Percentiles rank a stretch among this genome's conserved stretches.
Conservation (phyloP, 768 basidiomycete genomes). For the Lactarius deliciosus region DNA sequence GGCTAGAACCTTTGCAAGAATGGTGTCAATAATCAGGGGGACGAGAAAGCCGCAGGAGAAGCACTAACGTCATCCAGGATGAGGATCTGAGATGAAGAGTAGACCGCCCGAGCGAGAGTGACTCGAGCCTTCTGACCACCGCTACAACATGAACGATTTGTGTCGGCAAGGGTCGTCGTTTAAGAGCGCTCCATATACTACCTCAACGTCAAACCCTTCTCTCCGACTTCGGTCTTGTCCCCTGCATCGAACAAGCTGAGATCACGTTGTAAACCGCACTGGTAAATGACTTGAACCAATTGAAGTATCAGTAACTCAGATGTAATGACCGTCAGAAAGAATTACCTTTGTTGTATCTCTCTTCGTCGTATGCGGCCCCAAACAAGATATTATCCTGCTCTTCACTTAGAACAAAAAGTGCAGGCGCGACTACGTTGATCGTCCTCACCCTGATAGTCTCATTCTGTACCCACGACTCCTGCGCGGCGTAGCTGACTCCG, state of each 20-base stretch:
- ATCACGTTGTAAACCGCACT: slow-evolving; percentile 39
- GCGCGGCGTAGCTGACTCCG: slow-evolving; percentile 78
- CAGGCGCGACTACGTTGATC: background rate
- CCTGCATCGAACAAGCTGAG: slow-evolving; percentile 49
- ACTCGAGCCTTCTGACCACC: slow-evolving; percentile 62
- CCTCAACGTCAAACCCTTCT: slow-evolving; percentile 53
- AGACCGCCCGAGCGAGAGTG: slow-evolving; percentile 57
- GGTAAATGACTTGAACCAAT: slow-evolving; percentile 25
- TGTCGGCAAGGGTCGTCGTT: background rate
- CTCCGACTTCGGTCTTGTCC: slow-evolving; percentile 55
- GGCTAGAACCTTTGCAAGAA: slow-evolving; percentile 40
- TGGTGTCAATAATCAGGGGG: background rate
- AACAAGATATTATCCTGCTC: slow-evolving; percentile 53
- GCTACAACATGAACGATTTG: slow-evolving; percentile 27
- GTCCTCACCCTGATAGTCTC: slow-evolving; percentile 61
- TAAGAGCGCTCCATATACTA: background rate
- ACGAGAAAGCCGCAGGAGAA: background rate
- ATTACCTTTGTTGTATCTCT: slow-evolving; percentile 43
- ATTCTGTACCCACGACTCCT: slow-evolving; percentile 85
- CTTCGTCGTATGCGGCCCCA: slow-evolving; percentile 46
- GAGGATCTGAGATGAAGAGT: slow-evolving; percentile 57
- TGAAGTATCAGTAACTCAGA: background rate
- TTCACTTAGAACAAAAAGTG: background rate
- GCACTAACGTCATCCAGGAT: slow-evolving; percentile 66
- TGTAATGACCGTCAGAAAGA: background rate